Conservation (phyloP, 2,329 filamentous ascomycete species). For the Fusarium lateritium region DNA sequence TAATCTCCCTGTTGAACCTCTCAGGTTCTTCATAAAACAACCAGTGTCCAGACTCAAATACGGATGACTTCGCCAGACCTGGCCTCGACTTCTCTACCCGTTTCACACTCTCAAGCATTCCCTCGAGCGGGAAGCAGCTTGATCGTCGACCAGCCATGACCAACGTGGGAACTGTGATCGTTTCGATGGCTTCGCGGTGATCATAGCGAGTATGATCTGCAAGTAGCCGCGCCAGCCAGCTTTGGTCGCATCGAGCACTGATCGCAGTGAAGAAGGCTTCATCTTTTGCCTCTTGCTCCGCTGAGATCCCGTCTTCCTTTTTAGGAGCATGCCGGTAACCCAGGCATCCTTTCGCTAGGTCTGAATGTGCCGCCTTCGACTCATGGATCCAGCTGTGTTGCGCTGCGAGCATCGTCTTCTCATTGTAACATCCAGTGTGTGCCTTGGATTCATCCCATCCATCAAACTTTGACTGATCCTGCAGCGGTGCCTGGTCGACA, state of each 20-base stretch:
- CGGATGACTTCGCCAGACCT: conserved; percentile 40
- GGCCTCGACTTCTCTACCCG: conserved; percentile 40
- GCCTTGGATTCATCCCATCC: conserved; percentile 43
- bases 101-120: conserved; percentile 47
- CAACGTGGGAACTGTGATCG: conserved; percentile 45
- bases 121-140: conserved; percentile 48
- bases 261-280: conserved; percentile 48
- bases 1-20: conserved; percentile 46
- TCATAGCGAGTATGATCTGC: conserved; percentile 50
- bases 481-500: conserved; percentile 49
- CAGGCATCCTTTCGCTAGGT: conserved; percentile 46
- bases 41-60: conserved; percentile 49
- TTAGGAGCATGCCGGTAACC: conserved; percentile 47
- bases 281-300: conserved; percentile 42
- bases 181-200: conserved; percentile 47
- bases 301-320: conserved; percentile 38
- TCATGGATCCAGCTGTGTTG: conserved; percentile 47
- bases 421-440: conserved; percentile 47
- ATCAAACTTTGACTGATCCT: conserved; percentile 47
- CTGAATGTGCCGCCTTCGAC: conserved; percentile 41
- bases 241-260: conserved; percentile 47
- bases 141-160: conserved; percentile 49
- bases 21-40: conserved; percentile 49
- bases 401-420: conserved; percentile 45
- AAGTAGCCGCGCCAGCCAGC: conserved; percentile 47